Evolutionary conservation across 495 filamentous ascomycete species (phyloP), one percentile per base, ranked within the genome.

Genomic region (Hyphodiscus hymeniophilus): DNA sequence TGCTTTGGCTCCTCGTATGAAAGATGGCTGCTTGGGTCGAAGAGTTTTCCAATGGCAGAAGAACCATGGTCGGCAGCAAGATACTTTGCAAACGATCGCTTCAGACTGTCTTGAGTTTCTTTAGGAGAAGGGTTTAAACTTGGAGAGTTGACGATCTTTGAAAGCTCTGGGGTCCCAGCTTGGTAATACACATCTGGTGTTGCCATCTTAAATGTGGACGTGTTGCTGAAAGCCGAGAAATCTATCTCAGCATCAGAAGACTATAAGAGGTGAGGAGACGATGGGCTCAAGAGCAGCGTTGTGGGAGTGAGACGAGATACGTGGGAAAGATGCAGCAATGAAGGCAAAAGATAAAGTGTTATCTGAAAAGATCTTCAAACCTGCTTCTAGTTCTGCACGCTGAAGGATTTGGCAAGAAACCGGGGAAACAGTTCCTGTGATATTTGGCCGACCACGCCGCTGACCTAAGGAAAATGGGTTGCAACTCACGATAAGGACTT

Each of bases 101-200:
- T 60, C 20, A 60, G 45, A 40, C 48, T 50, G 31, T 60, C 55
- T 41, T 57, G 54, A 7, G 54, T 57, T 45, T 57, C 51, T 30
- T 45, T 57, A 36, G 45, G 7, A 3, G 58, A 51, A n/a, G 54
- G 46, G 20, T 57, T 50, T 12, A 60, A 23, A 24, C 42, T 42
- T 15, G 57, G 54, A 28, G 51, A 56, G 43, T 41, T 52, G 38
- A 45, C 38, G 12, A 36, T 47, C 23, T 51, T 54, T 12, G 47
- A 21, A 26, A 45, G 47, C 7, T 59, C 52, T 8, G 58, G 42
- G 11, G 48, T 49, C 0, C 52, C 52, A 7, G 48, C 45, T 4
- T 39, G 43, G n/a, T 33, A 15, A 26, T 17, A 53, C 11, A 60
- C 38, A 33, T 57, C 54, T 13, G 58, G 33, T 16, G 51, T 51